Evolutionary conservation across 768 basidiomycete species (phyloP), one percentile per base, ranked within the genome.

Genomic region (Pisolithus albus): DNA sequence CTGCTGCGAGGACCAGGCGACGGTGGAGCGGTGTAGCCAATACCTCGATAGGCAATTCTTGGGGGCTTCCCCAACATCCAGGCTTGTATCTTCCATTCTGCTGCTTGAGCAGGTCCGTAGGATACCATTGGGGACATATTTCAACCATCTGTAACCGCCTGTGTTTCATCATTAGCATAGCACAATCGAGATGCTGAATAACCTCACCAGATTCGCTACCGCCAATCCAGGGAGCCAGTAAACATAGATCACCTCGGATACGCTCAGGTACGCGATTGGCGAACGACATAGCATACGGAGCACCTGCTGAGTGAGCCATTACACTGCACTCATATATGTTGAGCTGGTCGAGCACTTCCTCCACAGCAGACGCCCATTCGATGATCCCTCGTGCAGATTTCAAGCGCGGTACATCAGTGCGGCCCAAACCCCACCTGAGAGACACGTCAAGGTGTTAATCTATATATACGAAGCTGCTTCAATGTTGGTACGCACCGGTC

Each of bases 41-140:
- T 93, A 28, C 90, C 92, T 59, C 89, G 80, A 60, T 84, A 92
- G 1, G 86, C 77, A 39, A 92, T 75, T 1, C 85, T 83, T 9
- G 93, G 94, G 16, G 92, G 90, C 61, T 97, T 97, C 56, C 95
- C 96, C 28, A 99, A 80, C 84, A 91, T 90, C 90, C 94, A 98
- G 0, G 90, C 88, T 62, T 96, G 92, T 42, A 98, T 75, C 67
- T 88, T 92, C 93, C 93, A 97, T 63, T 99, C 95, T 0, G 95
- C 95, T 4, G 92, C 90, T 66, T 95, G 93, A 0, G 93, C 95
- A n/a, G 0, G 93, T 93, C 72, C 89, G 92, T 56, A 99, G 75
- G 37, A 99, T 81, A 26, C 88, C 84, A 54, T 88, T 90, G 1
- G 95, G 95, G 6, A 99, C 88, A 64, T 93, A 98, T 68, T 93